These are phyloP conservation scores for Irpex sp. DNA, from an alignment of 1,284 basidiomycete species.

Conservation along the genomic window DNA sequence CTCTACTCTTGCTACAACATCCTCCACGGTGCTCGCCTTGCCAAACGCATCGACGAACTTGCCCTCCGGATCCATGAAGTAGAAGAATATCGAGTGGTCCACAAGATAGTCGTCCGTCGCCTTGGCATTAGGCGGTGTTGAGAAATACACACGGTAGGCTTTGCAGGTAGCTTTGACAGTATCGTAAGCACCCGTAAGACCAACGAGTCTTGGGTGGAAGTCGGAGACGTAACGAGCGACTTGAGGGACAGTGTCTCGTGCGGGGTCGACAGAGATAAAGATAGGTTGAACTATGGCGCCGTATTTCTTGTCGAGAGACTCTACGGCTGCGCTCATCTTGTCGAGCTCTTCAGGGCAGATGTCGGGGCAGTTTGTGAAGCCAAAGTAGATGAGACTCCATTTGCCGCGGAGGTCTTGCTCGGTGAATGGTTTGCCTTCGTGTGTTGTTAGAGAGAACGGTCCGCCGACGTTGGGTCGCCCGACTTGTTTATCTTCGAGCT, in stretches of 20 bases:
- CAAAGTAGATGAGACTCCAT: constrained; percentile 92
- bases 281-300: constrained; percentile 72
- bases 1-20: constrained; percentile 59
- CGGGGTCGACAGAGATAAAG: constrained; percentile 96
- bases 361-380: constrained; percentile 97
- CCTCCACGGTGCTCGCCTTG: constrained; percentile 68
- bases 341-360: constrained; percentile 98
- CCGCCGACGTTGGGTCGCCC: constrained; percentile 85
- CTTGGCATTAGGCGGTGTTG: constrained; percentile 88
- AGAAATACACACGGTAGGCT: constrained; percentile 97
- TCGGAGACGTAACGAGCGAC: constrained; percentile 65
- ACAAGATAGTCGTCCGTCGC: constrained; percentile 92
- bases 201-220: constrained; percentile 89
- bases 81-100: constrained; percentile 96
- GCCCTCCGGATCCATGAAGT: constrained; percentile 95
- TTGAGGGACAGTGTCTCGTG: constrained; percentile 72
- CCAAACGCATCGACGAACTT: constrained; percentile 98
- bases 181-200: constrained; percentile 86
- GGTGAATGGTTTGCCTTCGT: constrained; percentile 69
- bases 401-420: constrained; percentile 82
- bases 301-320: constrained; percentile 65
- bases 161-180: constrained; percentile 88
- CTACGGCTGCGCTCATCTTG: constrained; percentile 87
- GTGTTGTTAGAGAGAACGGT: constrained; percentile 74
- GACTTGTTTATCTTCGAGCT: constrained; percentile 49